These are phyloP conservation scores for Plantago elongata DNA, from an alignment of 257 asterid species.

Conservation along the genomic window DNA sequence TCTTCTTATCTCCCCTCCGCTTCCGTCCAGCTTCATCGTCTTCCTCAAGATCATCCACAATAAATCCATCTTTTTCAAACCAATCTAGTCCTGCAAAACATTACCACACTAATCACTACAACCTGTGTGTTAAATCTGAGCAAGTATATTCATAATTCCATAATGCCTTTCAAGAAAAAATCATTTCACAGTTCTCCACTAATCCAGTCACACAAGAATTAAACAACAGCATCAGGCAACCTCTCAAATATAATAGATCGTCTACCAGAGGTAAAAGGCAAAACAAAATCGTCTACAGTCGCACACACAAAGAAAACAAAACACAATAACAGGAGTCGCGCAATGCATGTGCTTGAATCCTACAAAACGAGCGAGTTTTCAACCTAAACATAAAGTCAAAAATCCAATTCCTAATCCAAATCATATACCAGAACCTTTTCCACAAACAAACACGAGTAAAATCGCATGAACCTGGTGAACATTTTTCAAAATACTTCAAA, in stretches of 20 bases:
- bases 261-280: too few species aligned
- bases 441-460: background rate
- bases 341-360: too few species aligned
- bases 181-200: background rate
- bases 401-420: too few species aligned
- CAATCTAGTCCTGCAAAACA: slow-evolving; percentile 61
- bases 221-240: too few species aligned
- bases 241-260: too few species aligned
- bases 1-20: slow-evolving; percentile 77
- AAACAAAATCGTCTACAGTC: too few species aligned
- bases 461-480: background rate
- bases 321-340: too few species aligned
- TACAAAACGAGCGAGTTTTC: too few species aligned
- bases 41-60: slow-evolving; percentile 76
- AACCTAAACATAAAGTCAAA: too few species aligned
- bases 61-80: slow-evolving; percentile 90
- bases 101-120: background rate
- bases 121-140: background rate
- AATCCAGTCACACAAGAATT: too few species aligned
- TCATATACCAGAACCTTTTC: background rate
- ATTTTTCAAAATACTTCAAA: background rate
- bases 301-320: too few species aligned
- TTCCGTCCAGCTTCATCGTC: slow-evolving; percentile 67
- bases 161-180: background rate
- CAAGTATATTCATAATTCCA: too few species aligned